These are phyloP conservation scores for Ramaria rubella DNA, from an alignment of 768 basidiomycete species.

Conservation along the genomic window DNA sequence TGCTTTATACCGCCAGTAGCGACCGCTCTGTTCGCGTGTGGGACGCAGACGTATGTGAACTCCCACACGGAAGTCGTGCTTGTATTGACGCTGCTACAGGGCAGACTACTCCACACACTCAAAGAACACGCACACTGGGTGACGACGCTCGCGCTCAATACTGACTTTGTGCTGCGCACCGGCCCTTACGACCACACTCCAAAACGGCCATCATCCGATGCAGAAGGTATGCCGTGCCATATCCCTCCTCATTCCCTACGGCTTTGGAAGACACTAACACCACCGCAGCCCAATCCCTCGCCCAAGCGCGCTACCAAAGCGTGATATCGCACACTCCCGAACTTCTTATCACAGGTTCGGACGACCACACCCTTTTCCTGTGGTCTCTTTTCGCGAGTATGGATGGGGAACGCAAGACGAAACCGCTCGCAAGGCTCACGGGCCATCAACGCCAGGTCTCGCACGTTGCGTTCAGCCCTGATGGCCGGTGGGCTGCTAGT, in stretches of 20 bases:
- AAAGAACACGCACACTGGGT: conserved; percentile 99
- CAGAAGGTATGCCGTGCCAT: conserved; percentile 55
- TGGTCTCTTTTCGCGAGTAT: conserved; percentile 73
- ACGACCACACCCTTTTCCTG: conserved; percentile 96
- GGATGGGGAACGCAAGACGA: conserved; percentile 43
- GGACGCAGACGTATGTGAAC: conserved; percentile 61
- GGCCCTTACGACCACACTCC: conserved; percentile 90
- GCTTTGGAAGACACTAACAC: conserved; percentile 1
- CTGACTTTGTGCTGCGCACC: conserved; percentile 90
- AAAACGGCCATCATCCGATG: conserved; percentile 71
- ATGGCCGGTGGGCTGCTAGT: conserved; percentile 86
- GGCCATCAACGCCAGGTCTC: conserved; percentile 94
- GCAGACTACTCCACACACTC: conserved; percentile 73
- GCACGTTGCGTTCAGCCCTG: conserved; percentile 92
- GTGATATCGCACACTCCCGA: conserved; percentile 63
- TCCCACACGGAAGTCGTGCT: too few relatives aligned
- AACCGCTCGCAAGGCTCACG: conserved; percentile 72
- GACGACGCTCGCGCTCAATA: conserved; percentile 90
- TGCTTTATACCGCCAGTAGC: conserved; percentile 91
- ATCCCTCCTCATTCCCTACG: neutral
- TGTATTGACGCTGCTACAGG: conserved; percentile 53
- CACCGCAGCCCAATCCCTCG: conserved; percentile 63
- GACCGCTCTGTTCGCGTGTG: conserved; percentile 93
- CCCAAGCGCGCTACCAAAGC: conserved; percentile 69
- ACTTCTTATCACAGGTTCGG: conserved; percentile 88